Percentiles rank a stretch among this genome's conserved stretches.
phyloP scores from a whole-genome alignment of 345 rosid genomes.

The Eucalyptus victrix region DNA sequence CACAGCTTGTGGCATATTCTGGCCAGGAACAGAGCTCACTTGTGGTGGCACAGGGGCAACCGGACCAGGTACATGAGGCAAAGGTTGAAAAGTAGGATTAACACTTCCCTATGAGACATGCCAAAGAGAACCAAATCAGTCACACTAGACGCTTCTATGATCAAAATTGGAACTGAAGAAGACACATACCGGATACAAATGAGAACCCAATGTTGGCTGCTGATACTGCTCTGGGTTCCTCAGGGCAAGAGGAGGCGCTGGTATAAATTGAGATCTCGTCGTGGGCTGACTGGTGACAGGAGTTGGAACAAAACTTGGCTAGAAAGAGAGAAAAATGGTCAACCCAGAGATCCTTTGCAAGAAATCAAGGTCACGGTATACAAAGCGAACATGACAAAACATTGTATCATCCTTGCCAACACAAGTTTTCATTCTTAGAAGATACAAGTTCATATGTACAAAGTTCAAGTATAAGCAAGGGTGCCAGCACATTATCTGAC shows the following conservation, averaged over 20 bases:
- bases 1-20: constrained; percentile 38
- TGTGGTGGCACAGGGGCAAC: constrained; percentile 43
- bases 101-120: constrained; percentile 33
- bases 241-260: constrained; percentile 67
- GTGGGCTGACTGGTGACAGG: constrained; percentile 41
- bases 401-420: background rate
- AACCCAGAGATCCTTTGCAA: background rate
- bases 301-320: constrained; percentile 44
- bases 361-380: background rate
- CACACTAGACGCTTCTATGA: background rate
- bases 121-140: background rate
- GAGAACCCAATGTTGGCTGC: constrained; percentile 67
- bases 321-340: constrained; percentile 6
- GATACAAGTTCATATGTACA: background rate
- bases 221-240: constrained; percentile 80
- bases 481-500: background rate
- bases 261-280: constrained; percentile 58
- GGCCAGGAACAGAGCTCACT: constrained; percentile 34
- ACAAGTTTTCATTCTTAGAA: background rate
- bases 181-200: constrained; percentile 66
- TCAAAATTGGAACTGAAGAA: background rate
- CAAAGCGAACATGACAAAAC: background rate
- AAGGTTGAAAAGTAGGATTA: constrained; percentile 38
- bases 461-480: background rate
- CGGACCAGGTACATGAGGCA: constrained; percentile 36